These are phyloP conservation scores for Claviceps lovelessii DNA, from an alignment of 2,329 filamentous ascomycete species.

Conservation along the genomic window DNA sequence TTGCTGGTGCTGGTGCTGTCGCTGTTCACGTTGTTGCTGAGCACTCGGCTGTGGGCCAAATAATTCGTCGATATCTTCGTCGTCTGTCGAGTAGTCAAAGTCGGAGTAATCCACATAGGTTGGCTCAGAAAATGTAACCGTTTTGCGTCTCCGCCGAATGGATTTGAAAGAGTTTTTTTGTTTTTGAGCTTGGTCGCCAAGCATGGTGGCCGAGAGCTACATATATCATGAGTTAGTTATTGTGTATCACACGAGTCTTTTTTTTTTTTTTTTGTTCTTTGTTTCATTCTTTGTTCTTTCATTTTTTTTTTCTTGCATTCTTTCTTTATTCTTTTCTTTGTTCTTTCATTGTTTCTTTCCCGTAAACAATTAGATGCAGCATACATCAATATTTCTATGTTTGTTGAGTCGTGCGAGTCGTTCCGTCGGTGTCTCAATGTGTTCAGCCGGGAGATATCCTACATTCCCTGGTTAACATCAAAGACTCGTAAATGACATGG, in stretches of 20 bases:
- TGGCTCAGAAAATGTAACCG: constrained; percentile 69
- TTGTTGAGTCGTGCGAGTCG: constrained; percentile 88
- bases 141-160: constrained; percentile 74
- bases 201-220: constrained; percentile 48
- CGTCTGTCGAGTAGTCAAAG: constrained; percentile 71
- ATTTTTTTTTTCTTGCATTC: neutral
- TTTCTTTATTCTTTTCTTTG: neutral
- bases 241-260: neutral
- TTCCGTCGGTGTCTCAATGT: constrained; percentile 96
- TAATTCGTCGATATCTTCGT: constrained; percentile 38
- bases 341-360: neutral
- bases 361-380: constrained; percentile 17
- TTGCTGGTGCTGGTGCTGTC: constrained; percentile 16
- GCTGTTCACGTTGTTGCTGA: constrained; percentile 17
- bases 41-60: constrained; percentile 21
- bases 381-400: constrained; percentile 91
- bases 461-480: neutral
- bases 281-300: neutral
- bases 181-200: constrained; percentile 56
- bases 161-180: constrained; percentile 70
- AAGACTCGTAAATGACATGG: too few relatives aligned
- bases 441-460: constrained; percentile 94
- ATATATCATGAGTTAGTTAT: constrained; percentile 10
- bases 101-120: constrained; percentile 84
- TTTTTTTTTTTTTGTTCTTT: neutral